Evolutionary conservation across 2,329 filamentous ascomycete genomes (phyloP).

Genomic region (Ophiocordyceps camponoti-leonardi): DNA sequence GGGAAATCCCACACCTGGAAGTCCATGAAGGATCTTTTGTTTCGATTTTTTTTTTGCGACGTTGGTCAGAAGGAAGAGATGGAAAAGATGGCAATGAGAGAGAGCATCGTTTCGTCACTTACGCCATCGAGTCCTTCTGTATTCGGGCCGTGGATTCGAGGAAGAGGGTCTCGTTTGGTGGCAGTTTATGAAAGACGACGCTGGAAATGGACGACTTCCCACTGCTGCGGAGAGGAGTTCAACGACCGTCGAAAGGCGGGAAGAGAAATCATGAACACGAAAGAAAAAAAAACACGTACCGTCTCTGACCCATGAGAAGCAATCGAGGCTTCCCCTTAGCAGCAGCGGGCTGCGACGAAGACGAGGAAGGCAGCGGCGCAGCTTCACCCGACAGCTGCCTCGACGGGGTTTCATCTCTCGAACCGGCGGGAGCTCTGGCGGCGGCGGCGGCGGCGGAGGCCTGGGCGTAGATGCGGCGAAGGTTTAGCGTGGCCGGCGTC

Average conservation of each 20-base stretch:
- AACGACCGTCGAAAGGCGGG: neutral
- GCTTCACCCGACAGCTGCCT: neutral
- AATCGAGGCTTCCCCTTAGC: constrained; percentile 63
- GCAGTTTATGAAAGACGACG: constrained; percentile 97
- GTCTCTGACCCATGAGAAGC: constrained; percentile 85
- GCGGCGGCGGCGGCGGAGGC: constrained; percentile 33
- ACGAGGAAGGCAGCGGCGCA: neutral
- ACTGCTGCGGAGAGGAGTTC: constrained; percentile 39
- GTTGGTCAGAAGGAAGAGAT: constrained; percentile 6
- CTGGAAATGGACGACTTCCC: constrained; percentile 97
- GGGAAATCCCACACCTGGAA: constrained; percentile 98
- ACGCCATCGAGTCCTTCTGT: constrained; percentile 93
- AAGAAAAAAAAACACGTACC: constrained; percentile 36
- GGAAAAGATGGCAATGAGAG: no score
- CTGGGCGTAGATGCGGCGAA: constrained; percentile 46
- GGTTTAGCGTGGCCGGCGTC: constrained; percentile 44
- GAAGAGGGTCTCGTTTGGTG: constrained; percentile 88
- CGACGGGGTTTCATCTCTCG: constrained; percentile 1
- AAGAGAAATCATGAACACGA: neutral
- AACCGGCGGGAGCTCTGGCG: constrained; percentile 22
- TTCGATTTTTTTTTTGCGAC: neutral
- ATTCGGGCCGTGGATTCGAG: constrained; percentile 89
- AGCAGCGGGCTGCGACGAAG: constrained; percentile 17
- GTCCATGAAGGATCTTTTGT: constrained; percentile 82
- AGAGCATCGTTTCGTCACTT: constrained; percentile 17